Base-by-base conservation (phyloP, 495 filamentous ascomycete genomes). In the Amniculicola lignicola region DNA sequence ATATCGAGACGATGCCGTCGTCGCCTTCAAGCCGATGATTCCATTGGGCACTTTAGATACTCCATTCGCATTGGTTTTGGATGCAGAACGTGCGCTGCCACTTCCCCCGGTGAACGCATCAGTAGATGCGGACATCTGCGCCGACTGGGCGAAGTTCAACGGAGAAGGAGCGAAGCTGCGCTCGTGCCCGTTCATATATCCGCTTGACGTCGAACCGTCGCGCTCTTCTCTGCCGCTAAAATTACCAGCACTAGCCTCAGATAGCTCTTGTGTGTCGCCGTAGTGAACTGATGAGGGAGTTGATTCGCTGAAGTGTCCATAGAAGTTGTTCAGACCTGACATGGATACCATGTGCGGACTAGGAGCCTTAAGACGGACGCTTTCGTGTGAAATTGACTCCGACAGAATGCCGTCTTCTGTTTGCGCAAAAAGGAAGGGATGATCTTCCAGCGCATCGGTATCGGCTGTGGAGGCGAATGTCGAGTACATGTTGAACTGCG, bases 241-340 rank as follows among this genome's bases (percentile, higher is more conserved):
- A 46, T 61, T 46, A 55, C 63, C 55, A 19, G 47, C 61, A 36
- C 31, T 51, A 3, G 28, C 18, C 29, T 66, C 63, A 12, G 56
- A 66, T 35, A 51, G 18, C 9, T 55, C 63, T 24, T 49, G 40
- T 12, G 36, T 11, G 38, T 67, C 61, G 33, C 52, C 51, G 43
- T 55, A 53, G 21, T 63, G 61, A 31, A 53, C 43, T 15, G 64
- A 67, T 29, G 64, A 67, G 28, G 56, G 37, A 19, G 51, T 51
- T n/a, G 64, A 67, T 58, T 67, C 61, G 53, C 42, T 58, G 45
- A 64, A 67, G 22, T 57, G 64, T 28, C 53, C 54, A 33, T 46
- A 59, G 2, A 63, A 48, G 16, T 38, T 43, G 39, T 59, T 43
- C 31, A 67, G 65, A 15, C 42, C 54, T 16, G 54, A 38, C n/a